phyloP scores from a whole-genome alignment of 805 yeast genomes.

The Torulaspora indica region DNA sequence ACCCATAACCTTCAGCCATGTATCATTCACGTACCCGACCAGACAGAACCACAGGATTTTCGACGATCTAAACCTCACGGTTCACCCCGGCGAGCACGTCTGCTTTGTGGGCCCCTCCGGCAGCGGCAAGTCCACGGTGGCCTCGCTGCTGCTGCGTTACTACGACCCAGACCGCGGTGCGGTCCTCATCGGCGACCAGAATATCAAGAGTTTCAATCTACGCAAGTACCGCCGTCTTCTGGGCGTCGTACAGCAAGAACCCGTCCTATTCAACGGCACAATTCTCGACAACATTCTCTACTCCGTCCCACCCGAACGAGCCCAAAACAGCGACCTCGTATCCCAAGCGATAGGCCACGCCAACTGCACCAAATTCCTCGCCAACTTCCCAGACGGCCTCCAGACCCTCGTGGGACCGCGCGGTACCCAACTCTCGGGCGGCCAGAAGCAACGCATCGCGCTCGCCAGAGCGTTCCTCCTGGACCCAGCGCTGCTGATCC shows the following conservation, averaged over 20 bases:
- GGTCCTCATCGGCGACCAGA: conserved; percentile 59
- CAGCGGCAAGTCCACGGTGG: conserved; percentile 87
- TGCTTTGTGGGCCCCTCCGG: conserved; percentile 98
- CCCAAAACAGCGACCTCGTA: conserved; percentile 57
- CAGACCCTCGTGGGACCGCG: conserved; percentile 83
- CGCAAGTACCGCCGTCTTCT: conserved; percentile 66
- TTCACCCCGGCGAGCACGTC: conserved; percentile 77
- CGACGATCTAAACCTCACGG: conserved; percentile 50
- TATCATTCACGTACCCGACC: conserved; percentile 77
- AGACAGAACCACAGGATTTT: conserved; percentile 70
- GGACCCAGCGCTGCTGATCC: conserved; percentile 70
- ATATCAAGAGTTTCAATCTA: conserved; percentile 60
- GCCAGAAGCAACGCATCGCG: conserved; percentile 91
- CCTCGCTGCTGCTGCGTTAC: conserved; percentile 72
- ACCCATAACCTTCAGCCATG: conserved; percentile 53
- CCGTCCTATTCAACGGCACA: conserved; percentile 80
- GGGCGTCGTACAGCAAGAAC: conserved; percentile 94
- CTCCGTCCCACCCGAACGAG: conserved; percentile 48
- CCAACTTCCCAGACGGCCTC: conserved; percentile 73
- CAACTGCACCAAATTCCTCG: conserved; percentile 65
- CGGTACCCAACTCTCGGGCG: conserved; percentile 87
- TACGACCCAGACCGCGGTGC: conserved; percentile 72
- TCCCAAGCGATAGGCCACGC: conserved; percentile 61
- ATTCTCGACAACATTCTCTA: conserved; percentile 78
- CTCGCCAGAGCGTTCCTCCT: conserved; percentile 80